These are phyloP conservation scores for Batkoa obscura DNA, from an alignment of 371 early-diverging fungal species.

Conservation along the genomic window DNA sequence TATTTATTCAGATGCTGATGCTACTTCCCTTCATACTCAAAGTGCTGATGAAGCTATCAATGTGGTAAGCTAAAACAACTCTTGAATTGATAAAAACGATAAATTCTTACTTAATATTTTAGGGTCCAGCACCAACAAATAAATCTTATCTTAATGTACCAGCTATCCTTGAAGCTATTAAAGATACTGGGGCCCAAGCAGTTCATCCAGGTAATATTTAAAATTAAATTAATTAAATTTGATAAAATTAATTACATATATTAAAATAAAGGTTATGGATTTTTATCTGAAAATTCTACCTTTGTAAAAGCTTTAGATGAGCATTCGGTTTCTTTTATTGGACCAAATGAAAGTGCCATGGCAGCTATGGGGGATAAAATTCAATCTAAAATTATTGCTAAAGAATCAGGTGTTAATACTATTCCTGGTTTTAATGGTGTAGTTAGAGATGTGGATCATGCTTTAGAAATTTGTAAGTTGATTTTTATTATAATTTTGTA, in stretches of 20 bases:
- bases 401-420: conserved; percentile 57
- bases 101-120: background rate
- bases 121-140: conserved; percentile 38
- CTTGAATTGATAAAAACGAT: background rate
- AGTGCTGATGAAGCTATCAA: conserved; percentile 46
- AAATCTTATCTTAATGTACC: conserved; percentile 37
- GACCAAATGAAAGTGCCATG: conserved; percentile 59
- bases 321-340: conserved; percentile 55
- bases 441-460: conserved; percentile 43
- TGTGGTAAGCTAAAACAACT: conserved; percentile 20
- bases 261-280: conserved; percentile 54
- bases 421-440: conserved; percentile 88
- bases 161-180: conserved; percentile 27
- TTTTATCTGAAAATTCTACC: conserved; percentile 59
- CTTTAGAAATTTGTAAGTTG: conserved; percentile 32
- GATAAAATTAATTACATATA: background rate
- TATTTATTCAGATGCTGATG: conserved; percentile 81
- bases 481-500: background rate
- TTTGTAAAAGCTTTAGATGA: conserved; percentile 49
- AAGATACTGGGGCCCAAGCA: conserved; percentile 37
- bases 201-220: conserved; percentile 33
- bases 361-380: conserved; percentile 90
- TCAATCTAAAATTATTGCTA: conserved; percentile 67
- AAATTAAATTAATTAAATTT: background rate
- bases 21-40: conserved; percentile 45